A percentile compares a stretch with the other conserved stretches of the same genome.
These are phyloP conservation scores for Ophiosphaerella korrae DNA, from an alignment of 2,329 filamentous ascomycete species.

Conservation along the genomic window DNA sequence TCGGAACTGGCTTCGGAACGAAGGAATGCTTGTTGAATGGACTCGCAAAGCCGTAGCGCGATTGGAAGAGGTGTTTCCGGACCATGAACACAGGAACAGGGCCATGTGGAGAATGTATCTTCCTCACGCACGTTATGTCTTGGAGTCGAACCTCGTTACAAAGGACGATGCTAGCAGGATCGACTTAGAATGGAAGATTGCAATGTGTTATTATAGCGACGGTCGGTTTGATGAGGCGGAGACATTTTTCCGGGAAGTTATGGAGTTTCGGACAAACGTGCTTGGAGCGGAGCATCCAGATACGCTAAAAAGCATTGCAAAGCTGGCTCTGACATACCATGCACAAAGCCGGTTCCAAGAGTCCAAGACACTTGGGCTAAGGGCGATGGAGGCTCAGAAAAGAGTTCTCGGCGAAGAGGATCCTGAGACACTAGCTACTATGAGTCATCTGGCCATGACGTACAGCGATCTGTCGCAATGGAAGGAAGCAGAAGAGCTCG, in stretches of 20 bases:
- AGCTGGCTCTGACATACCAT: constrained; percentile 3
- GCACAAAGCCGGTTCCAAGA: background rate
- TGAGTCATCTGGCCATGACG: background rate
- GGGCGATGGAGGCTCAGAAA: background rate
- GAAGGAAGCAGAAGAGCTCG: constrained; percentile 2
- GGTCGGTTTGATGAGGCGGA: constrained; percentile 10
- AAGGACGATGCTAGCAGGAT: background rate
- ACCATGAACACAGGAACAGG: background rate
- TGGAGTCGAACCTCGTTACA: background rate
- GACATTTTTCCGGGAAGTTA: constrained; percentile 15
- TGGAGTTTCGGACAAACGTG: constrained; percentile 3
- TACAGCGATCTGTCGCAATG: constrained; percentile 1
- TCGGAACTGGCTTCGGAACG: constrained; percentile 2
- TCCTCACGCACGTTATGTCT: background rate
- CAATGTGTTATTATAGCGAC: background rate
- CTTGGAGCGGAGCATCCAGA: background rate
- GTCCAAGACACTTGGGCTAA: background rate
- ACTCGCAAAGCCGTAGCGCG: background rate
- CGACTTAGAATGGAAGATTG: constrained; percentile 6
- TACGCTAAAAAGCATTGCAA: background rate
- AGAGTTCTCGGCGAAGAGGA: background rate
- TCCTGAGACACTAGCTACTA: background rate
- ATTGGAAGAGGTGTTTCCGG: background rate
- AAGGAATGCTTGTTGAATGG: background rate
- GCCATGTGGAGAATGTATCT: background rate